A percentile compares a stretch with the other conserved stretches of the same genome.
Conservation (phyloP, 805 yeast species). For the Candida easanensis region DNA sequence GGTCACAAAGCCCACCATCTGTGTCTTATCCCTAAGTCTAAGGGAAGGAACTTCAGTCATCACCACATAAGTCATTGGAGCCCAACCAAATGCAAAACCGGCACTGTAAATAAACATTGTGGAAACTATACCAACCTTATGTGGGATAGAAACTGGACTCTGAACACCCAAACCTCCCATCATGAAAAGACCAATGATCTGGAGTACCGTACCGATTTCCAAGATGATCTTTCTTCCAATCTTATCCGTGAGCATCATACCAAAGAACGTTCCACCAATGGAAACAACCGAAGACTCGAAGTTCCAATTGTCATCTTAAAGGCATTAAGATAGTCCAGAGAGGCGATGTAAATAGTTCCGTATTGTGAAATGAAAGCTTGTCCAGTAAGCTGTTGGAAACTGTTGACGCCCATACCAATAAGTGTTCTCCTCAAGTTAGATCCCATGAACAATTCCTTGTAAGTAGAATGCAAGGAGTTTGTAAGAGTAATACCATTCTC, state of each 20-base stretch:
- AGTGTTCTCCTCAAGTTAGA: background rate
- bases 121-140: background rate
- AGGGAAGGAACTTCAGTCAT: background rate
- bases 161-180: background rate
- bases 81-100: background rate
- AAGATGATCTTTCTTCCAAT: background rate
- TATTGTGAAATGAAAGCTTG: background rate
- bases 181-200: background rate
- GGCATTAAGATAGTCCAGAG: background rate
- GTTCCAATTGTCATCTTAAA: background rate
- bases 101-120: background rate
- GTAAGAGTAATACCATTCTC: background rate
- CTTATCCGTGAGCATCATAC: background rate
- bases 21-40: background rate
- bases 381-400: background rate
- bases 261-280: background rate
- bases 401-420: background rate
- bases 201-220: background rate
- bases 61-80: background rate
- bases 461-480: background rate
- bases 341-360: background rate
- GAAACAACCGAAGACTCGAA: background rate
- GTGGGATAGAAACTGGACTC: background rate
- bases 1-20: background rate
- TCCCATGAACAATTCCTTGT: background rate